These are phyloP conservation scores for Rhizomucor pusillus DNA, from an alignment of 371 early-diverging fungal species.

Conservation along the genomic window DNA sequence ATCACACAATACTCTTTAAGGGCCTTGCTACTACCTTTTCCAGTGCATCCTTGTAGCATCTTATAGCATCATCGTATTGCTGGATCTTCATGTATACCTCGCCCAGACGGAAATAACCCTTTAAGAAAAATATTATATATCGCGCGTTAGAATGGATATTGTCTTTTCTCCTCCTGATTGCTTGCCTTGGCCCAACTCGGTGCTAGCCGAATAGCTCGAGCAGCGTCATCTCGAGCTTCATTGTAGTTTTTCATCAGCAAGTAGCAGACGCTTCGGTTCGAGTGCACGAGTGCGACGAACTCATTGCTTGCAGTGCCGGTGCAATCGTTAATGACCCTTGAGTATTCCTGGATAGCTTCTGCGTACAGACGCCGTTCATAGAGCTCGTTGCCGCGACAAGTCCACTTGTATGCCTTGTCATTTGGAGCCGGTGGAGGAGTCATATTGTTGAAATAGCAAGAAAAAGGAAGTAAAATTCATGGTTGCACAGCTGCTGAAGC, in stretches of 20 bases:
- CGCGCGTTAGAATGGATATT: conserved; percentile 5
- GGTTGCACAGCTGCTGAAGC: background rate
- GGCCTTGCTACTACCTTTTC: conserved; percentile 26
- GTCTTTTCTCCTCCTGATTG: background rate
- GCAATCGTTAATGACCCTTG: conserved; percentile 53
- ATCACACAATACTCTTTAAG: background rate
- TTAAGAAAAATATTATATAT: too few species aligned
- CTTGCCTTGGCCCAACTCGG: conserved; percentile 74
- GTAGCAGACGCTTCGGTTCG: conserved; percentile 70
- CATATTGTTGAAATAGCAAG: background rate
- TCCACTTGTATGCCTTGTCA: conserved; percentile 37
- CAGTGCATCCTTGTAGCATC: conserved; percentile 52
- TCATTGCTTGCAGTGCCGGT: conserved; percentile 22
- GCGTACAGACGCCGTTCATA: conserved; percentile 52
- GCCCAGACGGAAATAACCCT: conserved; percentile 74
- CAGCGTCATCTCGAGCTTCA: conserved; percentile 68
- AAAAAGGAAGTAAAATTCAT: conserved; percentile 4
- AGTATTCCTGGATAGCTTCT: conserved; percentile 62
- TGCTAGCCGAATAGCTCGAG: conserved; percentile 51
- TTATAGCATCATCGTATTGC: conserved; percentile 59
- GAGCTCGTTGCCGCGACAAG: conserved; percentile 55
- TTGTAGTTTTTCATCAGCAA: conserved; percentile 42
- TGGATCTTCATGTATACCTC: conserved; percentile 62
- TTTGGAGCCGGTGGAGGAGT: conserved; percentile 35
- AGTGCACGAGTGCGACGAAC: conserved; percentile 56